A percentile compares a stretch with the other conserved stretches of the same genome.
phyloP scores from a whole-genome alignment of 2,329 filamentous ascomycete species.

The Penicillium italicum region DNA sequence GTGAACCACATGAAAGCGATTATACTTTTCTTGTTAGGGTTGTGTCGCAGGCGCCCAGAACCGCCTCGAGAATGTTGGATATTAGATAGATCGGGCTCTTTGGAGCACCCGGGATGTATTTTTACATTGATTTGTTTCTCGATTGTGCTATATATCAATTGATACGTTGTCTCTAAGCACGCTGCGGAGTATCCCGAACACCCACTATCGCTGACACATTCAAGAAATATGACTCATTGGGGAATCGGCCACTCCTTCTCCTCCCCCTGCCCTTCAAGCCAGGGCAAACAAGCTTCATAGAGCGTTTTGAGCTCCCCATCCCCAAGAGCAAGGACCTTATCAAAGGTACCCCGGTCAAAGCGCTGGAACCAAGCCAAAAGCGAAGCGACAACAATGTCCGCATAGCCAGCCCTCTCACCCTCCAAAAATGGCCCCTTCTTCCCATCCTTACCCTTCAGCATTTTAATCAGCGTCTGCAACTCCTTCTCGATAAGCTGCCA shows the following conservation, averaged over 20 bases:
- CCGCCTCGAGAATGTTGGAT: slow-evolving; percentile 10
- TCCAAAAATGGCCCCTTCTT: slow-evolving; percentile 37
- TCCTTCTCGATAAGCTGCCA: slow-evolving; percentile 22
- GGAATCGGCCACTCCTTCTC: slow-evolving; percentile 33
- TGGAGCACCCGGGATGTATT: slow-evolving; percentile 28
- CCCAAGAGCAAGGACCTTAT: slow-evolving; percentile 24
- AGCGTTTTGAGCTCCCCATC: slow-evolving; percentile 29
- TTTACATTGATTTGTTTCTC: slow-evolving; percentile 26
- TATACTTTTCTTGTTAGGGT: slow-evolving; percentile 8
- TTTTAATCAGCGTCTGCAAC: slow-evolving; percentile 18
- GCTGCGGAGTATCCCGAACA: background rate
- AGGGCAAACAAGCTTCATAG: slow-evolving; percentile 31
- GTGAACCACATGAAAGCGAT: slow-evolving; percentile 8
- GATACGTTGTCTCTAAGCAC: slow-evolving; percentile 11
- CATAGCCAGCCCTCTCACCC: slow-evolving; percentile 30
- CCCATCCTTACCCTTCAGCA: slow-evolving; percentile 28
- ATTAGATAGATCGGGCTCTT: slow-evolving; percentile 10
- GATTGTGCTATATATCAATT: slow-evolving; percentile 28
- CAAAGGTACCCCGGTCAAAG: slow-evolving; percentile 21
- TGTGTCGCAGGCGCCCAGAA: slow-evolving; percentile 9
- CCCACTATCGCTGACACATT: background rate
- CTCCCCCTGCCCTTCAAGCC: slow-evolving; percentile 34
- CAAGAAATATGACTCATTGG: background rate
- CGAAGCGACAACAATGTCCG: slow-evolving; percentile 29
- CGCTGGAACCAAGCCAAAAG: slow-evolving; percentile 27